A percentile compares a stretch with the other conserved stretches of the same genome.
Conservation (phyloP, 1,139 yeast species). For the Waltiozyma sp. region DNA sequence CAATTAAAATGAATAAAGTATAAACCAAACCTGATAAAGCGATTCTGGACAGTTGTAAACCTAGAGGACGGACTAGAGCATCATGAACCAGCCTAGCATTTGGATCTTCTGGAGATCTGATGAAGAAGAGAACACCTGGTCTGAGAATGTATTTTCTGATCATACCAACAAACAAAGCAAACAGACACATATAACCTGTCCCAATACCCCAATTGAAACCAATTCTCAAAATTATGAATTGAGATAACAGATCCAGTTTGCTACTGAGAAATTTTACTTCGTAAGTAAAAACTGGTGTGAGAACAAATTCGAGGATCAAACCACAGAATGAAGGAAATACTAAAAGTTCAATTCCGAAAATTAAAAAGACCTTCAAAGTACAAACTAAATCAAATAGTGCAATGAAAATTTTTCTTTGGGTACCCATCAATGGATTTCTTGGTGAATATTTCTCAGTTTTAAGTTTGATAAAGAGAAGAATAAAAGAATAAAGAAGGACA, state of each 20-base stretch:
- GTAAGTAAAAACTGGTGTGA: slow-evolving; percentile 39
- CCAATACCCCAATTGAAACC: slow-evolving; percentile 23
- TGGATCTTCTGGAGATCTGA: slow-evolving; percentile 92
- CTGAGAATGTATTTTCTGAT: slow-evolving; percentile 62
- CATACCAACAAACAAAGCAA: slow-evolving; percentile 84
- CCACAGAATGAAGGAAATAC: slow-evolving; percentile 88
- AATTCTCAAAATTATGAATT: slow-evolving; percentile 14
- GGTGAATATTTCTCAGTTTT: slow-evolving; percentile 21
- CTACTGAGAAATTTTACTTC: slow-evolving; percentile 21
- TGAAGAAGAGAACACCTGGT: slow-evolving; percentile 82
- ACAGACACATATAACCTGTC: slow-evolving; percentile 48
- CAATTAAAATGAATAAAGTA: slow-evolving; percentile 56
- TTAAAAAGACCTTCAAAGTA: slow-evolving; percentile 61
- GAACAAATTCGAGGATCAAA: slow-evolving; percentile 55
- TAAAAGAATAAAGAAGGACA: slow-evolving; percentile 20
- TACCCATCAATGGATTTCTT: slow-evolving; percentile 36
- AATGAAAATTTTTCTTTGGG: slow-evolving; percentile 38
- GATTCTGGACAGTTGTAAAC: slow-evolving; percentile 64
- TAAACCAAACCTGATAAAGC: slow-evolving; percentile 69
- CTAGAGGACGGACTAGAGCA: slow-evolving; percentile 67
- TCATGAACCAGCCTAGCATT: slow-evolving; percentile 83
- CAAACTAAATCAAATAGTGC: slow-evolving; percentile 43
- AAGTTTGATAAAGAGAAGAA: slow-evolving; percentile 30
- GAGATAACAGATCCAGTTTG: slow-evolving; percentile 14
- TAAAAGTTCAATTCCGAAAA: slow-evolving; percentile 71